Base-by-base conservation (phyloP, 306 rosid species). In the Dalbergia cultrata region DNA sequence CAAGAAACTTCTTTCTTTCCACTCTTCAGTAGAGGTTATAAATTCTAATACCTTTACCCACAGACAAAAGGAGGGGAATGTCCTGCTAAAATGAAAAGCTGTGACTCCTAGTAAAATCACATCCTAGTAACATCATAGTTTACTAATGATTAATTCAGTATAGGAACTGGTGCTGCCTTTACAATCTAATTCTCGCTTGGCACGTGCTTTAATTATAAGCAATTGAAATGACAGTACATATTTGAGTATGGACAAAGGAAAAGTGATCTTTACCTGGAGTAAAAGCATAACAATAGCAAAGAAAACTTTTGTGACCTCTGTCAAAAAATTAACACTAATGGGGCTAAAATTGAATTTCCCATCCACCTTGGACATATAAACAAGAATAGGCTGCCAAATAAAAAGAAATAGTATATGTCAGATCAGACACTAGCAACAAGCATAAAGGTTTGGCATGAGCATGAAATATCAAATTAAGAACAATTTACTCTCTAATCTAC, bases 341-440 rank as follows among this genome's bases (percentile, higher is more conserved):
- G 99, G 99, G 88, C 98, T 96, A 83, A 96, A 96, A 72, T 88
- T 91, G 93, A 93, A 96, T 81, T 90, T 93, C 68, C 99, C 99
- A 89, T 96, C 98, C 80, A 96, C 99, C 90, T 96, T 96, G 87
- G 95, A 93, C 98, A 96, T 93, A 86, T 92, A 96, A 57, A 96
- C 99, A 86, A 96, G 89, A 78, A 96, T 91, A 58, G 99, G 99
- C 99, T 96, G 94, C 80, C 71, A 83, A 80, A 82, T 75, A 67
- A 73, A 75, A 67, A 67, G 57, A 83, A 44, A 77, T 52, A 62
- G 58, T 35, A 56, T 6, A 45, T 53, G 70, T 84, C 69, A 87
- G 87, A 17, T 84, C 69, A 85, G 86, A 17, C 5, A 53, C 8
- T 54, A 70, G 54, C 58, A 70, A 41, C 43, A 69, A 78, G 72